Percentiles rank a stretch among this genome's conserved stretches.
Conservation (phyloP, 257 asterid genomes). For the Penstemon davidsonii region DNA sequence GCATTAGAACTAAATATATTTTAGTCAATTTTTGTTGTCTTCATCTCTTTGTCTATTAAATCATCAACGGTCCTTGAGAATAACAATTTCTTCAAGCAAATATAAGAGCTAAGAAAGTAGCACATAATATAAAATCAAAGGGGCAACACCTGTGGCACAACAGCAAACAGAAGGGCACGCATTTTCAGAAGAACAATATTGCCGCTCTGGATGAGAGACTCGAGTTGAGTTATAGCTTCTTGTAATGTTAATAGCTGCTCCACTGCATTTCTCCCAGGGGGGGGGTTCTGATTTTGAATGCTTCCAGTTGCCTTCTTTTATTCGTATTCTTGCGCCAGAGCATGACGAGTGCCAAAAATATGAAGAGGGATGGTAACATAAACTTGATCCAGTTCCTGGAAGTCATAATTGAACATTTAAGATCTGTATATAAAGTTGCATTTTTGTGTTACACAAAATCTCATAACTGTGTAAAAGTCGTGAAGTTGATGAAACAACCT, state of each 20-base stretch:
- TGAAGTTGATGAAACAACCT: neutral
- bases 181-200: slow-evolving; percentile 68
- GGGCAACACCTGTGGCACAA: slow-evolving; percentile 66
- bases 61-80: neutral
- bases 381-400: slow-evolving; percentile 75
- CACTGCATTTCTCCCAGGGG: slow-evolving; percentile 74
- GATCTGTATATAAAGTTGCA: slow-evolving; percentile 16
- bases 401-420: slow-evolving; percentile 23
- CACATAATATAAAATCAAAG: neutral
- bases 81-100: neutral
- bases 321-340: slow-evolving; percentile 54
- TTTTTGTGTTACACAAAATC: slow-evolving; percentile 1
- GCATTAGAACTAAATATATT: too few species aligned
- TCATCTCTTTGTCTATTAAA: neutral
- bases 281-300: slow-evolving; percentile 65
- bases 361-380: slow-evolving; percentile 47
- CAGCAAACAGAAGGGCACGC: slow-evolving; percentile 71
- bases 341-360: slow-evolving; percentile 59
- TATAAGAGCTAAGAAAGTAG: neutral
- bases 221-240: slow-evolving; percentile 68
- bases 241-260: slow-evolving; percentile 79
- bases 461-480: slow-evolving; percentile 1
- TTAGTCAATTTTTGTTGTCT: too few species aligned
- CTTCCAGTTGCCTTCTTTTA: slow-evolving; percentile 51
- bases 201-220: slow-evolving; percentile 68